Base-by-base conservation (phyloP, 2,329 filamentous ascomycete species). In the Chalaropsis ovoidea region DNA sequence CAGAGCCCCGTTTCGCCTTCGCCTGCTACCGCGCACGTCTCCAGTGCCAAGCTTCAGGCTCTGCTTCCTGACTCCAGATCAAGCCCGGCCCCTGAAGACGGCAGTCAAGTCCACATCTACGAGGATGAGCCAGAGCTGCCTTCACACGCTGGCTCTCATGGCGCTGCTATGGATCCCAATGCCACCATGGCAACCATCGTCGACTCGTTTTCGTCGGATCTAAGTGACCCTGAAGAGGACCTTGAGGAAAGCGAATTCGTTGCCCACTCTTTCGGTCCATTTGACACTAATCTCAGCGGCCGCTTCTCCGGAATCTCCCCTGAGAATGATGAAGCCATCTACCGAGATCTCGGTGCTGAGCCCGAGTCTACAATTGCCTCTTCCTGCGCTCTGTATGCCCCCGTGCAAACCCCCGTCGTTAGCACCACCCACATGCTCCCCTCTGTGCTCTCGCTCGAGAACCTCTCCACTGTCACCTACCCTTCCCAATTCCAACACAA, bases 241-340 rank as follows among this genome's bases (percentile, higher is more conserved):
- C 85, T 87, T 19, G 85, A 91, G 19, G 83, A 87, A 64, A 96
- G 96, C 69, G 94, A 97, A 70, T 92, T 92, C 2, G 86, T 96
- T 65, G 80, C 96, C 19, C 89, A 94, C 75, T 96, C 92, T 0
- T 96, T 96, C 70, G 92, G 91, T 17, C 90, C 91, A 0, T 95
- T 89, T 72, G 91, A 90, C 52, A 88, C 89, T 64, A 90, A 96
- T 72, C 80, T 96, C 45, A 85, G 93, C n/a, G 84, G 84, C 68
- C 86, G 89, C 31, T 82, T 96, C 74, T 88, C 89, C 24, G 89
- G 88, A 1, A 88, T 96, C 77, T 82, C 81, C 62, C 6, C 43
- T 22, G 15, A 6, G 24, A 27, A 10, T 19, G n/a, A 52, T 15
- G 24, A 42, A 7, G 13, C 61, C 15, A n/a, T 65, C 15, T 42